A percentile compares a stretch with the other conserved stretches of the same genome.
Evolutionary conservation across 129 eudicot genomes (phyloP).

Genomic region (Kitagawia praeruptora): DNA sequence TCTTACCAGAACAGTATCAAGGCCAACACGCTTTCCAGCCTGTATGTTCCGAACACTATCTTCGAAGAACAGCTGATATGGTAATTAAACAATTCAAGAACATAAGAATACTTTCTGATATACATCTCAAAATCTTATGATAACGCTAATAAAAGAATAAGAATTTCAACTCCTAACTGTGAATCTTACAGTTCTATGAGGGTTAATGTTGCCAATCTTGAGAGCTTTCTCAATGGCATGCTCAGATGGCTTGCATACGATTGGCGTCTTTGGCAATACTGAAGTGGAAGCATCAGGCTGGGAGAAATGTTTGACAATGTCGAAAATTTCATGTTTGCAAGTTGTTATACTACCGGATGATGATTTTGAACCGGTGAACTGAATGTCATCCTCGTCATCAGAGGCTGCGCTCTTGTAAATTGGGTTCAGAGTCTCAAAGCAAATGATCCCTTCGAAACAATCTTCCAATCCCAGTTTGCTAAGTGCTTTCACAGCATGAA

Average conservation of each 20-base stretch:
- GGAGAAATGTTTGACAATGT: conserved; percentile 65
- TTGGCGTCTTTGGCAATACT: conserved; percentile 70
- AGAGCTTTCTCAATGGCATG: conserved; percentile 74
- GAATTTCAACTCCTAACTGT: neutral
- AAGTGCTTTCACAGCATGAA: conserved; percentile 64
- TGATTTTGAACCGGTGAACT: conserved; percentile 38
- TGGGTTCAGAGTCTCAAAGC: conserved; percentile 82
- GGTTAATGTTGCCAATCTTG: conserved; percentile 66
- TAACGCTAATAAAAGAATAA: neutral
- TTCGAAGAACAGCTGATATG: conserved; percentile 74
- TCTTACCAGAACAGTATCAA: conserved; percentile 77
- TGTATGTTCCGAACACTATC: conserved; percentile 84
- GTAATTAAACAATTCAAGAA: neutral
- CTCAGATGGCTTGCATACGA: conserved; percentile 83
- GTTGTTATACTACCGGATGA: conserved; percentile 9
- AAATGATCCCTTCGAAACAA: conserved; percentile 82
- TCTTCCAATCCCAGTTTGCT: conserved; percentile 66
- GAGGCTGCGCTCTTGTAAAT: conserved; percentile 48
- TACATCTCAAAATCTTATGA: neutral
- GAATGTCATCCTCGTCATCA: conserved; percentile 63
- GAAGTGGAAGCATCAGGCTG: conserved; percentile 25
- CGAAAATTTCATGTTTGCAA: conserved; percentile 39
- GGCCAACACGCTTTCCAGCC: conserved; percentile 89
- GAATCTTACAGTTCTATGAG: conserved; percentile 71
- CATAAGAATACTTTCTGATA: neutral